Conservation (phyloP, 2,329 filamentous ascomycete species). For the Pseudogymnoascus sp. region DNA sequence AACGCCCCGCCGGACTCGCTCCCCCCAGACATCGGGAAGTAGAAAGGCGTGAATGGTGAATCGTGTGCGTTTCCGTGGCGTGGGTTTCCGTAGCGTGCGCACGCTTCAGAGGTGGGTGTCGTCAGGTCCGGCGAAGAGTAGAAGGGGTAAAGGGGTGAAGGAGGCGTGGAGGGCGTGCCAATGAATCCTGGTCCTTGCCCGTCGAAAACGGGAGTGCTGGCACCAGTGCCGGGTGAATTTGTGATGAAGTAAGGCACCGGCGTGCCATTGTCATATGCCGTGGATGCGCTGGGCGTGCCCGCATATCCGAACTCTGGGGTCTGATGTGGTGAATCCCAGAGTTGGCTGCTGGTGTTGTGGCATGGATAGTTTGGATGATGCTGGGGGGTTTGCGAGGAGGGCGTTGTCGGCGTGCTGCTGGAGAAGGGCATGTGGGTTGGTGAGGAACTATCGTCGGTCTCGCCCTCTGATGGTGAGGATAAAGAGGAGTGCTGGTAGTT, state of each 20-base stretch:
- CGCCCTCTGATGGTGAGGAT: background rate
- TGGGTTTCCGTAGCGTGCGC: background rate
- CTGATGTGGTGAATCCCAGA: background rate
- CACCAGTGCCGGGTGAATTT: background rate
- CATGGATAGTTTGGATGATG: background rate
- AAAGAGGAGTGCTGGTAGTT: background rate
- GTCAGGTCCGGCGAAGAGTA: background rate
- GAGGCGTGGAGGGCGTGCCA: background rate
- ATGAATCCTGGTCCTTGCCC: background rate
- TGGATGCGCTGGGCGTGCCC: background rate
- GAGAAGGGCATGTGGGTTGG: background rate
- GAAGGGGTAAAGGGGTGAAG: background rate
- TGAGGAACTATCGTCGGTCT: background rate
- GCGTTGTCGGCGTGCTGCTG: background rate
- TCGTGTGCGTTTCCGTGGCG: background rate
- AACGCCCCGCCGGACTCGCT: background rate
- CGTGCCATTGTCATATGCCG: background rate
- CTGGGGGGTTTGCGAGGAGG: background rate
- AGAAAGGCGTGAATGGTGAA: background rate
- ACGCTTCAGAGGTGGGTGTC: background rate
- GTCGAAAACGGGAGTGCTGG: background rate
- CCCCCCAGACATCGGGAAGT: background rate
- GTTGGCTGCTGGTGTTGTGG: background rate
- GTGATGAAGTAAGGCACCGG: background rate
- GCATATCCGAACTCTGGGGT: background rate